Conservation (phyloP, 495 filamentous ascomycete species). For the Penicillium steckii region DNA sequence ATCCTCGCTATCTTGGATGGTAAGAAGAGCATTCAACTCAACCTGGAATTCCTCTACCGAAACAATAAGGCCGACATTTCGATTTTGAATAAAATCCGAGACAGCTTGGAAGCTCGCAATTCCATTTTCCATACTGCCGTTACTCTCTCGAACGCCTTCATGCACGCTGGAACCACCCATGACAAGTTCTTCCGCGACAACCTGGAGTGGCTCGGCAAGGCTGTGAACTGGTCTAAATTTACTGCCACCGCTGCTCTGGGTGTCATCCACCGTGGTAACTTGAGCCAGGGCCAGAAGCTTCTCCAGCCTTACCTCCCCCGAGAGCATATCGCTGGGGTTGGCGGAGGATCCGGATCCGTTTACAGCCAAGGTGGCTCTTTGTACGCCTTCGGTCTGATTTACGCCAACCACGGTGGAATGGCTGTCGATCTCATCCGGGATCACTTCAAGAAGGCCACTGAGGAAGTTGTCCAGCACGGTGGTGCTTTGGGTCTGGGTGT, state of each 20-base stretch:
- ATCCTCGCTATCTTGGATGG: constrained; percentile 87
- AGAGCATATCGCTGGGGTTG: constrained; percentile 56
- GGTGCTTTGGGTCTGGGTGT: constrained; percentile 94
- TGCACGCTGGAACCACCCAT: constrained; percentile 98
- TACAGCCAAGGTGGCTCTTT: constrained; percentile 96
- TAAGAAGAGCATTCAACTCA: constrained; percentile 87
- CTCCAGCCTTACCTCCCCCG: constrained; percentile 92
- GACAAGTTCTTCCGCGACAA: constrained; percentile 98
- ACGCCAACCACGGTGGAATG: constrained; percentile 93
- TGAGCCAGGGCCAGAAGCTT: constrained; percentile 88
- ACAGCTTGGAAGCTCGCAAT: constrained; percentile 91
- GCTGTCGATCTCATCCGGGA: constrained; percentile 85
- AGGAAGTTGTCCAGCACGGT: constrained; percentile 97
- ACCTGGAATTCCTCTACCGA: constrained; percentile 93
- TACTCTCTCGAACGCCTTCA: constrained; percentile 97
- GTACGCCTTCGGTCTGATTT: constrained; percentile 94
- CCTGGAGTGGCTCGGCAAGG: constrained; percentile 96
- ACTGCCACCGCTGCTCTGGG: constrained; percentile 95
- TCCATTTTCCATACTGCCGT: constrained; percentile 98
- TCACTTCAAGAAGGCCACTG: constrained; percentile 80
- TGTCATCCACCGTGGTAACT: constrained; percentile 93
- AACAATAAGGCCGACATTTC: constrained; percentile 85
- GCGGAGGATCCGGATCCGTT: constrained; percentile 70
- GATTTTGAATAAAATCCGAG: constrained; percentile 92
- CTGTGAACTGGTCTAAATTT: constrained; percentile 99